Evolutionary conservation across 805 yeast species (phyloP).

Genomic region (Scheffersomyces stipitis): DNA sequence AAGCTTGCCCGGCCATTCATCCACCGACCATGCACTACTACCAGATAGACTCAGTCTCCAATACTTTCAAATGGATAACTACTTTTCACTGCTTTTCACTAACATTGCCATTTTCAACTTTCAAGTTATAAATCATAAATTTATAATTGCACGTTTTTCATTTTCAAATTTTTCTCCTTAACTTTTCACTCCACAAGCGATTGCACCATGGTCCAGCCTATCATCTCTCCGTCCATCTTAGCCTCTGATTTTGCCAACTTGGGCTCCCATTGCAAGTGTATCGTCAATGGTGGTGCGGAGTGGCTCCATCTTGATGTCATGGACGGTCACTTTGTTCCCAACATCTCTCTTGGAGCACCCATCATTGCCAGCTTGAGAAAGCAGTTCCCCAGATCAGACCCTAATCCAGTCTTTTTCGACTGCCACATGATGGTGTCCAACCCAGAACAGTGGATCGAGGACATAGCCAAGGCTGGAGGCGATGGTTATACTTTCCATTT

Average conservation of each 20-base stretch:
- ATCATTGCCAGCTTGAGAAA: slow-evolving; percentile 75
- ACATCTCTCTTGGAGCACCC: slow-evolving; percentile 92
- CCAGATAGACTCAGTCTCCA: not conserved
- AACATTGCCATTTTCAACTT: too few relatives aligned
- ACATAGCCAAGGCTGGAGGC: slow-evolving; percentile 91
- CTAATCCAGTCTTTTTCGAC: slow-evolving; percentile 64
- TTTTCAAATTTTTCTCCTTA: not conserved
- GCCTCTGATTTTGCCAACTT: slow-evolving; percentile 90
- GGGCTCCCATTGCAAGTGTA: slow-evolving; percentile 82
- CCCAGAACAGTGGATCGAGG: slow-evolving; percentile 93
- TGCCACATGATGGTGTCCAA: slow-evolving; percentile 97
- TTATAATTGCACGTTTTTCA: not conserved
- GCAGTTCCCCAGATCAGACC: slow-evolving; percentile 65
- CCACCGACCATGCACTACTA: not conserved
- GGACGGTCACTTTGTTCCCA: slow-evolving; percentile 99
- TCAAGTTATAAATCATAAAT: too few relatives aligned
- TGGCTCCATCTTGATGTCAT: slow-evolving; percentile 98
- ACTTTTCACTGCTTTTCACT: too few relatives aligned
- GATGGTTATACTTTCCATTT: slow-evolving; percentile 95
- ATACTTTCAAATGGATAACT: too few relatives aligned
- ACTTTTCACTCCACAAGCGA: not conserved
- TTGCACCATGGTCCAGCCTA: slow-evolving; percentile 71
- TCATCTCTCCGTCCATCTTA: slow-evolving; percentile 91
- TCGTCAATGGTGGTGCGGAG: slow-evolving; percentile 82
- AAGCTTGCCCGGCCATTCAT: not conserved